These are phyloP conservation scores for Knufia petricola DNA, from an alignment of 2,329 filamentous ascomycete species.

Conservation along the genomic window DNA sequence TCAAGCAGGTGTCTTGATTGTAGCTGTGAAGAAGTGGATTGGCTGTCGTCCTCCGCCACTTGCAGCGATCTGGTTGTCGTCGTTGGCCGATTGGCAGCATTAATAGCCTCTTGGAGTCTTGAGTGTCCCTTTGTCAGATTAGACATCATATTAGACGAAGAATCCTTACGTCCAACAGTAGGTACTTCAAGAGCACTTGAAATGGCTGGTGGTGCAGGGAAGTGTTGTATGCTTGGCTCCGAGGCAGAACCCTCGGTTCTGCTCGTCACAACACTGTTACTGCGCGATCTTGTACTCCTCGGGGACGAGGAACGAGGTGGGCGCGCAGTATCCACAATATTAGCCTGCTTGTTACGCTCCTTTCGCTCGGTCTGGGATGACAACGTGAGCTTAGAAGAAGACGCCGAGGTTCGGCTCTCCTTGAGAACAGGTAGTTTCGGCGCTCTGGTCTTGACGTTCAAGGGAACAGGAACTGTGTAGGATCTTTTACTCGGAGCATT, in stretches of 20 bases:
- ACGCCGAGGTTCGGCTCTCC: conserved; percentile 11
- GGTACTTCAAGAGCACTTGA: not conserved
- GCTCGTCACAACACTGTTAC: conserved; percentile 14
- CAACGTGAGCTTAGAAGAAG: conserved; percentile 7
- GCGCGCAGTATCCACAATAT: conserved; percentile 19
- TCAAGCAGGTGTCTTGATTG: conserved; percentile 24
- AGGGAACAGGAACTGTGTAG: conserved; percentile 16
- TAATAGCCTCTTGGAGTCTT: conserved; percentile 7
- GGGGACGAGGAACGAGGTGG: conserved; percentile 23
- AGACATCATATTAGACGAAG: not conserved
- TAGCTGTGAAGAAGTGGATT: not conserved
- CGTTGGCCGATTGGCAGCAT: not conserved
- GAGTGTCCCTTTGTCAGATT: conserved; percentile 1
- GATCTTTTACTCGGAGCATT: conserved; percentile 11
- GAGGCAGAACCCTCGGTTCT: not conserved
- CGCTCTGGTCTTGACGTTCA: conserved; percentile 12
- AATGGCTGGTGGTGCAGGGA: not conserved
- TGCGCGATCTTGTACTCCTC: conserved; percentile 15
- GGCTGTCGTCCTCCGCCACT: not conserved
- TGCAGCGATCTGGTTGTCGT: not conserved
- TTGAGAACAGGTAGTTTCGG: conserved; percentile 16
- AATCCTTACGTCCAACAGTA: not conserved
- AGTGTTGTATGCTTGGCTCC: not conserved
- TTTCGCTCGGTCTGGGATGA: not conserved
- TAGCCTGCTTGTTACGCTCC: conserved; percentile 4